Percentiles rank a stretch among this genome's conserved stretches.
phyloP scores from a whole-genome alignment of 1,284 basidiomycete genomes.

The Papiliotrema flavescens region DNA sequence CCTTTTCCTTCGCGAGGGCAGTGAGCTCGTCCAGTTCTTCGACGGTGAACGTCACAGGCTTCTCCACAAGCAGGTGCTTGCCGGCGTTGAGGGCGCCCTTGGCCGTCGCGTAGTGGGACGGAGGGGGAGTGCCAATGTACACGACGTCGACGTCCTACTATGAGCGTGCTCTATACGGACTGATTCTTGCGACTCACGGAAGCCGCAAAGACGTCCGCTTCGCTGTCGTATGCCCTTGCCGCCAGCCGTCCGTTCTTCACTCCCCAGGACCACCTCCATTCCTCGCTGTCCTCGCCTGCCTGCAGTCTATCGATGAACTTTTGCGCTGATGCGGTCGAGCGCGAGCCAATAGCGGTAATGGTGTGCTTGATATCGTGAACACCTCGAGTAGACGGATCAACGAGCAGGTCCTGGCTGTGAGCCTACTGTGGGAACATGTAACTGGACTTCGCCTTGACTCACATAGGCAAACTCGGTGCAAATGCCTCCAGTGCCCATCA shows the following conservation, averaged over 20 bases:
- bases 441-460: neutral
- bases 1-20: conserved; percentile 66
- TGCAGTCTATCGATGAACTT: conserved; percentile 61
- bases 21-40: conserved; percentile 59
- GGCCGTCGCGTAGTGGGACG: conserved; percentile 74
- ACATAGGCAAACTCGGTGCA: neutral
- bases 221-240: conserved; percentile 70
- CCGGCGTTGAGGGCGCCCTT: conserved; percentile 70
- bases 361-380: conserved; percentile 56
- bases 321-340: conserved; percentile 53
- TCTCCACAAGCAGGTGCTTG: conserved; percentile 85
- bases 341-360: conserved; percentile 36
- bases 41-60: conserved; percentile 55
- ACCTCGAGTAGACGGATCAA: conserved; percentile 52
- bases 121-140: conserved; percentile 85
- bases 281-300: neutral
- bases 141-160: conserved; percentile 68
- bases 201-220: conserved; percentile 72
- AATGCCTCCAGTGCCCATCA: neutral
- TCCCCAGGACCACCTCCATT: conserved; percentile 25
- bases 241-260: conserved; percentile 30
- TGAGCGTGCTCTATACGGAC: neutral
- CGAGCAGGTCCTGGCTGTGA: conserved; percentile 28
- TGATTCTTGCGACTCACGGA: conserved; percentile 48
- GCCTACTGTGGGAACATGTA: neutral